phyloP scores from a whole-genome alignment of 2,329 filamentous ascomycete genomes.

The Achaetomium macrosporum region DNA sequence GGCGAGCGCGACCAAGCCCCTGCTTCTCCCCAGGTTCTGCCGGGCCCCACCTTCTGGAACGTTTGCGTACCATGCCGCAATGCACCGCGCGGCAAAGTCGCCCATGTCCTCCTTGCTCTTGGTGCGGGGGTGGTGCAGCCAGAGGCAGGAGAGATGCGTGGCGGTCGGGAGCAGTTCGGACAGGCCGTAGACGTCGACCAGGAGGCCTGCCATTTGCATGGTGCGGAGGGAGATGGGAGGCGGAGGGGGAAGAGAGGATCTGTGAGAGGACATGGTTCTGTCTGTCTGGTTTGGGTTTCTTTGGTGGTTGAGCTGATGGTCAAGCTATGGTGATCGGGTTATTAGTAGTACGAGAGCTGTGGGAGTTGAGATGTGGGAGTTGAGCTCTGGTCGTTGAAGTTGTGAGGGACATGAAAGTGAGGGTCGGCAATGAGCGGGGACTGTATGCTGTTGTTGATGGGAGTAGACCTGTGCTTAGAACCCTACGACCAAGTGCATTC shows the following conservation, averaged over 20 bases:
- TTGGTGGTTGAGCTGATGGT: background rate
- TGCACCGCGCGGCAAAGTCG: constrained; percentile 61
- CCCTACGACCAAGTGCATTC: too few relatives aligned
- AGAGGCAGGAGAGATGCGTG: constrained; percentile 67
- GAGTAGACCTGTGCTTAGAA: too few relatives aligned
- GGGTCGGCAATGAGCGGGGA: too few relatives aligned
- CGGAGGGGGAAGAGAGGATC: constrained; percentile 32
- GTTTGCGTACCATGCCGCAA: constrained; percentile 60
- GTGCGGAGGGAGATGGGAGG: constrained; percentile 56
- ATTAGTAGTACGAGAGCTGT: too few relatives aligned
- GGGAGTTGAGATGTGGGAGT: too few relatives aligned
- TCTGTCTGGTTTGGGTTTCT: background rate
- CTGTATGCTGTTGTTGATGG: too few relatives aligned
- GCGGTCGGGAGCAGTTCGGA: constrained; percentile 56
- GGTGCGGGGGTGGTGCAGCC: constrained; percentile 80
- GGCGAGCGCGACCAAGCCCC: constrained; percentile 70
- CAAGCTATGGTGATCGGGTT: too few relatives aligned
- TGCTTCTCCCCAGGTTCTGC: constrained; percentile 19
- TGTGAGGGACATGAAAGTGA: too few relatives aligned
- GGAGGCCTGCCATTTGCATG: constrained; percentile 69
- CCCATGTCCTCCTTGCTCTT: constrained; percentile 68
- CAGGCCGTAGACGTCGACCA: constrained; percentile 75
- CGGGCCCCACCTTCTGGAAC: constrained; percentile 22
- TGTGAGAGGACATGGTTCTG: constrained; percentile 11
- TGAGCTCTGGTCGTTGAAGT: too few relatives aligned